Percentiles rank a stretch among this genome's conserved stretches.
phyloP scores from a whole-genome alignment of 805 yeast species.

The Huiozyma naganishii region DNA sequence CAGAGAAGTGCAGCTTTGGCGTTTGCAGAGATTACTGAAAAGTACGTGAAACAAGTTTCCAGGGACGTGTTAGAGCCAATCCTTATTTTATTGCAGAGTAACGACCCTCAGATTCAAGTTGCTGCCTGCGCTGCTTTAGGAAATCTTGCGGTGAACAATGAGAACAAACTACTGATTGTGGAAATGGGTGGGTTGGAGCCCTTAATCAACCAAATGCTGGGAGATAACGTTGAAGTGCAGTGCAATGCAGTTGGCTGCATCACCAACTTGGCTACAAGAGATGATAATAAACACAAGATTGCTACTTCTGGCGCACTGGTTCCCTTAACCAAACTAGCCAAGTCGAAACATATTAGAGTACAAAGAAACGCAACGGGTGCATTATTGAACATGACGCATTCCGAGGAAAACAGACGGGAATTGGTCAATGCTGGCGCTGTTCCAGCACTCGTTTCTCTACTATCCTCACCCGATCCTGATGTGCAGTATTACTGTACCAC shows the following conservation, averaged over 20 bases:
- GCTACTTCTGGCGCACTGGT: constrained; percentile 94
- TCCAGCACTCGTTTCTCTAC: constrained; percentile 82
- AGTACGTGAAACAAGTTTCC: constrained; percentile 83
- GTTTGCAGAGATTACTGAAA: constrained; percentile 96
- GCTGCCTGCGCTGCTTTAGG: constrained; percentile 99
- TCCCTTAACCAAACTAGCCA: constrained; percentile 89
- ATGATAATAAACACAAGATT: constrained; percentile 89
- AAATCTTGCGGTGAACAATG: constrained; percentile 94
- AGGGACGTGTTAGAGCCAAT: constrained; percentile 92
- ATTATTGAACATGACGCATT: constrained; percentile 93
- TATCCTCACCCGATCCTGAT: constrained; percentile 83
- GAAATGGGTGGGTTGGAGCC: constrained; percentile 98
- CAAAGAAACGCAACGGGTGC: constrained; percentile 99
- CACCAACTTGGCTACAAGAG: constrained; percentile 95
- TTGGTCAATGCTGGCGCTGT: constrained; percentile 97
- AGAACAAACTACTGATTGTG: constrained; percentile 83
- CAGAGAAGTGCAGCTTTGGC: constrained; percentile 97
- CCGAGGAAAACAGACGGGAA: constrained; percentile 91
- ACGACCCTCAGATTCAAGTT: constrained; percentile 90
- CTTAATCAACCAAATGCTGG: constrained; percentile 93
- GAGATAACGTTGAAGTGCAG: constrained; percentile 93
- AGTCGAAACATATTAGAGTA: constrained; percentile 87
- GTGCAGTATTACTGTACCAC: constrained; percentile 98
- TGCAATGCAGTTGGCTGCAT: constrained; percentile 99
- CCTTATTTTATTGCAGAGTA: constrained; percentile 69